Percentiles rank a stretch among this genome's conserved stretches.
These are phyloP conservation scores for Macrolepiota albuminosa DNA, from an alignment of 768 basidiomycete genomes.

Conservation along the genomic window DNA sequence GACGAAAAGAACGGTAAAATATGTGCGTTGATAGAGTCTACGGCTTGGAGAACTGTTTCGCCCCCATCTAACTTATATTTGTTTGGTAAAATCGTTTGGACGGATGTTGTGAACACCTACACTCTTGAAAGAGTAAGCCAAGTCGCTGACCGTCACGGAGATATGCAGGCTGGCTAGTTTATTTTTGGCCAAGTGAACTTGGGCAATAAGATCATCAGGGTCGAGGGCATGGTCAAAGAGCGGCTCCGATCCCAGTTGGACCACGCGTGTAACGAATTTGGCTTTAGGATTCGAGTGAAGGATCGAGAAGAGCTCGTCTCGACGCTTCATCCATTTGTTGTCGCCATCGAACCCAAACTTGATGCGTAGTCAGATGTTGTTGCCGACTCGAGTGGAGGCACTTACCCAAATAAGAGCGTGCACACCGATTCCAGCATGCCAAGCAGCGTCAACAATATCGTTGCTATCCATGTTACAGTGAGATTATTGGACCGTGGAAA, in stretches of 20 bases:
- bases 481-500: background rate
- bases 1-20: constrained; percentile 67
- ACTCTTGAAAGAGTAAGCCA: constrained; percentile 54
- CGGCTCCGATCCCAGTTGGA: constrained; percentile 73
- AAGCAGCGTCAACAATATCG: constrained; percentile 63
- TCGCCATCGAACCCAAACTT: constrained; percentile 46
- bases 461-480: constrained; percentile 28
- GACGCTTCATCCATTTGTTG: constrained; percentile 48
- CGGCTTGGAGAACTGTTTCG: constrained; percentile 48
- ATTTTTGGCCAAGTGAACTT: constrained; percentile 46
- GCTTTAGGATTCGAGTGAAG: constrained; percentile 59
- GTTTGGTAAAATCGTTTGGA: background rate
- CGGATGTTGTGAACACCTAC: constrained; percentile 14
- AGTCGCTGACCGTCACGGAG: constrained; percentile 63
- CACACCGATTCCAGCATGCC: constrained; percentile 62
- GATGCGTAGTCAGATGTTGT: background rate
- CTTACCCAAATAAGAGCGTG: constrained; percentile 75
- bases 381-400: background rate
- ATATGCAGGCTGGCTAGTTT: constrained; percentile 48
- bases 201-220: constrained; percentile 40
- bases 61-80: constrained; percentile 29
- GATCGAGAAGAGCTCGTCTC: constrained; percentile 44
- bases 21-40: constrained; percentile 63
- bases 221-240: constrained; percentile 56
- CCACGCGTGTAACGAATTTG: constrained; percentile 58